phyloP scores from a whole-genome alignment of 331 rosid species.

The Acacia pycnantha region DNA sequence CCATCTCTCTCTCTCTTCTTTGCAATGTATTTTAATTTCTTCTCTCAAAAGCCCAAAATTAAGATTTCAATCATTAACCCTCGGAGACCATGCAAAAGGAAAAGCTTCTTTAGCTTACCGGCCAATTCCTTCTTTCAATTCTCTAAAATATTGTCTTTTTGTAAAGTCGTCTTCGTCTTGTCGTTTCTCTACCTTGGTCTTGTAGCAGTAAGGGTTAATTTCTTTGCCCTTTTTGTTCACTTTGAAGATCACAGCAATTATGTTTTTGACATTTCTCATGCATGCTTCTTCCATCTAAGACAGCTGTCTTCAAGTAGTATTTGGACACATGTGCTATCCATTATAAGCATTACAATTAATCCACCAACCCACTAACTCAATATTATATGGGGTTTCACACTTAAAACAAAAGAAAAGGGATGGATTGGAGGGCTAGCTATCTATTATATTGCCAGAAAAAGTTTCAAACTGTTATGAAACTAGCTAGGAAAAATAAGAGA shows the following conservation, averaged over 20 bases:
- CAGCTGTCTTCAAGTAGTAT: slow-evolving; percentile 41
- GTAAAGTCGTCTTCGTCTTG: slow-evolving; percentile 28
- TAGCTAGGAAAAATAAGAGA: not conserved
- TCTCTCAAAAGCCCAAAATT: slow-evolving; percentile 60
- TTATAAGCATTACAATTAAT: slow-evolving; percentile 27
- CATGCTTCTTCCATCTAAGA: slow-evolving; percentile 44
- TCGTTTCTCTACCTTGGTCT: slow-evolving; percentile 19
- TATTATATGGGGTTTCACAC: slow-evolving; percentile 26
- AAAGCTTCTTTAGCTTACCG: slow-evolving; percentile 60
- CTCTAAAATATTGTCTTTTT: slow-evolving; percentile 51
- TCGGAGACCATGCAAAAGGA: slow-evolving; percentile 99
- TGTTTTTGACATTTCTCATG: slow-evolving; percentile 12
- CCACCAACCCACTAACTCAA: slow-evolving; percentile 46
- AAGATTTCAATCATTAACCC: slow-evolving; percentile 60
- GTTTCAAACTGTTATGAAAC: not conserved
- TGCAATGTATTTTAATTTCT: slow-evolving; percentile 39
- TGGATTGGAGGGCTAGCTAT: not conserved
- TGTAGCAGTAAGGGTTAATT: slow-evolving; percentile 17
- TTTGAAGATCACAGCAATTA: slow-evolving; percentile 38
- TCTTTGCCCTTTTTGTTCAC: slow-evolving; percentile 34
- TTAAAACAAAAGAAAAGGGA: slow-evolving; percentile 21
- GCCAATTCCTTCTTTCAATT: slow-evolving; percentile 43
- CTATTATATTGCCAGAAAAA: not conserved
- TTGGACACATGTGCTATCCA: slow-evolving; percentile 65
- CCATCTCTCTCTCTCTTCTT: not conserved